phyloP scores from a whole-genome alignment of 2,329 filamentous ascomycete genomes.

The Xylaria sp. region DNA sequence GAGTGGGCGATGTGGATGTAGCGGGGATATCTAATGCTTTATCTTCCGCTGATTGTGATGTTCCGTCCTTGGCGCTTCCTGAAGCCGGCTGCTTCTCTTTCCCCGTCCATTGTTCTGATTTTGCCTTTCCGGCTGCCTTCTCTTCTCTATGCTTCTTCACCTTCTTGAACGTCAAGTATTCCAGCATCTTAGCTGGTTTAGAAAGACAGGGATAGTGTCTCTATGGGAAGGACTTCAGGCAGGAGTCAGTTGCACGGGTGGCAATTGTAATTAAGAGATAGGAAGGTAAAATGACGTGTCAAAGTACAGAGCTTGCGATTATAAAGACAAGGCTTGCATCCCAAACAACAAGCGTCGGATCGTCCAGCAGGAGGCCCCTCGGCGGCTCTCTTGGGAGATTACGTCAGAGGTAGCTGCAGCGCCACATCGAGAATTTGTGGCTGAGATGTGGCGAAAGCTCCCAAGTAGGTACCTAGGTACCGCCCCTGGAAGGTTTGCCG shows the following conservation, averaged over 20 bases:
- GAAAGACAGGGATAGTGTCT: no score
- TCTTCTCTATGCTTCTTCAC: conserved; percentile 68
- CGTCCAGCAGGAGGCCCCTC: conserved; percentile 21
- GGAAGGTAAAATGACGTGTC: neutral
- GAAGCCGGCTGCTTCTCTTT: conserved; percentile 46
- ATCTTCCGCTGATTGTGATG: conserved; percentile 2
- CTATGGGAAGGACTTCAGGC: neutral
- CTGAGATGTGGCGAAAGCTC: conserved; percentile 41
- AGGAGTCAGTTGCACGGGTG: neutral
- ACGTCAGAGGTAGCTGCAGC: conserved; percentile 37
- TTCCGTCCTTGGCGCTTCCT: conserved; percentile 42
- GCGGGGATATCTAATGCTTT: neutral
- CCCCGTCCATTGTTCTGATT: conserved; percentile 43
- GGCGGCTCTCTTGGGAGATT: conserved; percentile 5
- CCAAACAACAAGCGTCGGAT: neutral
- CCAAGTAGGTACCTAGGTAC: no score
- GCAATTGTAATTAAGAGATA: neutral
- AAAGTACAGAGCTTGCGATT: neutral
- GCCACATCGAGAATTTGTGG: conserved; percentile 29
- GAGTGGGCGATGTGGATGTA: conserved; percentile 21
- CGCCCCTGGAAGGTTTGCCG: no score
- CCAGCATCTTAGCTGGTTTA: conserved; percentile 60
- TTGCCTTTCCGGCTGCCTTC: conserved; percentile 52
- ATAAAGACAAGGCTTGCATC: neutral
- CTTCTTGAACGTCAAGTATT: conserved; percentile 72